phyloP scores from a whole-genome alignment of 306 rosid genomes.

The Lathyrus tuberosus region DNA sequence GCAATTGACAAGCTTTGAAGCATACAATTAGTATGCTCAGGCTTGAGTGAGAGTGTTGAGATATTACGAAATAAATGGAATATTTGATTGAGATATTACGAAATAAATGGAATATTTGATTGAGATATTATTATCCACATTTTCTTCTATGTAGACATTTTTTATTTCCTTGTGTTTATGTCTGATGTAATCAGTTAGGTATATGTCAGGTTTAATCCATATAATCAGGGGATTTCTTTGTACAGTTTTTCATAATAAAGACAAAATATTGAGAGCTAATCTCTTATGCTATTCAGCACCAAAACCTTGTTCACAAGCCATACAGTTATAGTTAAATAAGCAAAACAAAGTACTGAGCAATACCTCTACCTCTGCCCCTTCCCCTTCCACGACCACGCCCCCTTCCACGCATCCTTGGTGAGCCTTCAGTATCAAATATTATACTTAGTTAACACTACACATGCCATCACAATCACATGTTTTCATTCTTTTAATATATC shows the following conservation, averaged over 20 bases:
- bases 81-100: background rate
- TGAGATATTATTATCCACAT: background rate
- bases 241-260: background rate
- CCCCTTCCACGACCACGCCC: slow-evolving; percentile 75
- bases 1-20: too few species aligned
- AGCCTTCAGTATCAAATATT: slow-evolving; percentile 61
- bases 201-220: background rate
- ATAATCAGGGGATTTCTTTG: background rate
- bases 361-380: slow-evolving; percentile 67
- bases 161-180: background rate
- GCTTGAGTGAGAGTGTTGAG: too few species aligned
- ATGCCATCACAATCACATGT: slow-evolving; percentile 3
- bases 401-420: slow-evolving; percentile 69
- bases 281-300: background rate
- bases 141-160: background rate
- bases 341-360: slow-evolving; percentile 34
- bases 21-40: too few species aligned
- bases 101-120: background rate
- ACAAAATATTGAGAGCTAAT: background rate
- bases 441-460: slow-evolving; percentile 10
- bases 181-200: background rate
- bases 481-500: slow-evolving; percentile 12
- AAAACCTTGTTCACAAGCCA: background rate
- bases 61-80: background rate
- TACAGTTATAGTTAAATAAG: slow-evolving; percentile 4